phyloP scores from a whole-genome alignment of 2,329 filamentous ascomycete species.

The Bipolaris zeicola region DNA sequence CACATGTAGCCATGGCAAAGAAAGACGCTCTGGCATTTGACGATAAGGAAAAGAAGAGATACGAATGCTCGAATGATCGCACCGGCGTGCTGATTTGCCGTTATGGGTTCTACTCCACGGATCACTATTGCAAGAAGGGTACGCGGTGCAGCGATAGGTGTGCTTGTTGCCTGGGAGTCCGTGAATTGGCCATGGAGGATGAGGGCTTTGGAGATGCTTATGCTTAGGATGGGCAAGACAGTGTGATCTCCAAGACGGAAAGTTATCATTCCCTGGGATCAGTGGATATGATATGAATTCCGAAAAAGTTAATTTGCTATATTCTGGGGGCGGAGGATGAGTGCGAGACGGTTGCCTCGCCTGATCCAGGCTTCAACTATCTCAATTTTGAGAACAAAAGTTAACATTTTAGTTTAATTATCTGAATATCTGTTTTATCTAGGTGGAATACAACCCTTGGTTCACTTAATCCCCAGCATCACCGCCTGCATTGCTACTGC shows the following conservation, averaged over 20 bases:
- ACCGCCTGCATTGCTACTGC: background rate
- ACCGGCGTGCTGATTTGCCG: constrained; percentile 15
- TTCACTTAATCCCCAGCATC: background rate
- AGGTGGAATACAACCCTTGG: background rate
- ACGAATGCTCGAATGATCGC: constrained; percentile 11
- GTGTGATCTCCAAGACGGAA: too few relatives aligned
- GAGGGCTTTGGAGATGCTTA: background rate
- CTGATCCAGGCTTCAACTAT: too few relatives aligned
- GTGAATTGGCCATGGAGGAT: background rate
- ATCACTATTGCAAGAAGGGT: constrained; percentile 15
- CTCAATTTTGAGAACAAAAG: too few relatives aligned
- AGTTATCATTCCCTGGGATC: background rate
- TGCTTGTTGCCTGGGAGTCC: constrained; percentile 15
- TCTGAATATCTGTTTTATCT: background rate
- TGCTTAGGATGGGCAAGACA: background rate
- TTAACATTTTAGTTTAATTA: too few relatives aligned
- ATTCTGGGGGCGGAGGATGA: background rate
- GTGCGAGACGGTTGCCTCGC: background rate
- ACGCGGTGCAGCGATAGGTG: constrained; percentile 17
- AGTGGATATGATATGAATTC: background rate
- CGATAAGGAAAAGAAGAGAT: constrained; percentile 1
- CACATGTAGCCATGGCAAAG: background rate
- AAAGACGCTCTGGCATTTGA: background rate
- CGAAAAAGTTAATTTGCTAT: too few relatives aligned
- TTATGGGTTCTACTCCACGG: constrained; percentile 21